phyloP scores from a whole-genome alignment of 768 basidiomycete species.

The Neoboletus subvelutipes region DNA sequence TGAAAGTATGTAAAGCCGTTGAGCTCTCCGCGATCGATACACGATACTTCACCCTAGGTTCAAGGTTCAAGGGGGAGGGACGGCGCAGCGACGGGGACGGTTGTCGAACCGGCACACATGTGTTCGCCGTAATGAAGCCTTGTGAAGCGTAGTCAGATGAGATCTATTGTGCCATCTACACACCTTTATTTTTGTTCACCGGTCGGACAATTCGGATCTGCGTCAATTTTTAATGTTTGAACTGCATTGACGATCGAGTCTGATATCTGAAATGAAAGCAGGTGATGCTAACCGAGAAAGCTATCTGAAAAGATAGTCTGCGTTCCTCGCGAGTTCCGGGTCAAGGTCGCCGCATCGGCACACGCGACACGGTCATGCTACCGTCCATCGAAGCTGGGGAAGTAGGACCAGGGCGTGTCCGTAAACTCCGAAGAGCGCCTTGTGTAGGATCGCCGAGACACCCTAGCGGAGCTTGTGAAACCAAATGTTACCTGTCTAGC shows the following conservation, averaged over 20 bases:
- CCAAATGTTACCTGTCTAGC: background rate
- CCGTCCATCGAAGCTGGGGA: background rate
- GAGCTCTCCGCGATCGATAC: constrained; percentile 1
- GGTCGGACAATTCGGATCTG: constrained; percentile 16
- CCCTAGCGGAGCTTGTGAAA: background rate
- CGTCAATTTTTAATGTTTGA: background rate
- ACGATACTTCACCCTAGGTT: background rate
- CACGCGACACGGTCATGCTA: constrained; percentile 11
- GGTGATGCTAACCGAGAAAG: constrained; percentile 18
- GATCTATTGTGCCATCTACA: constrained; percentile 9
- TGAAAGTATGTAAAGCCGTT: background rate
- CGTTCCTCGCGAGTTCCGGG: constrained; percentile 1
- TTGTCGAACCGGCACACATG: background rate
- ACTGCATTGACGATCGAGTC: constrained; percentile 1
- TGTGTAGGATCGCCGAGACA: constrained; percentile 2
- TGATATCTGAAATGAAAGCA: constrained; percentile 9
- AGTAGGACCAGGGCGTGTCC: background rate
- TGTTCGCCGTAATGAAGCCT: background rate
- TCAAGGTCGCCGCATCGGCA: constrained; percentile 28
- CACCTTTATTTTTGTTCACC: constrained; percentile 4
- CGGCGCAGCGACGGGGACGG: constrained; percentile 26
- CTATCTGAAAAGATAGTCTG: constrained; percentile 8
- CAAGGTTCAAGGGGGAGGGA: background rate
- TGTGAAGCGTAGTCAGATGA: constrained; percentile 23
- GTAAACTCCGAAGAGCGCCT: background rate